Conservation (phyloP, 352 stramenopile genomes). For the Globisporangium alternatum region DNA sequence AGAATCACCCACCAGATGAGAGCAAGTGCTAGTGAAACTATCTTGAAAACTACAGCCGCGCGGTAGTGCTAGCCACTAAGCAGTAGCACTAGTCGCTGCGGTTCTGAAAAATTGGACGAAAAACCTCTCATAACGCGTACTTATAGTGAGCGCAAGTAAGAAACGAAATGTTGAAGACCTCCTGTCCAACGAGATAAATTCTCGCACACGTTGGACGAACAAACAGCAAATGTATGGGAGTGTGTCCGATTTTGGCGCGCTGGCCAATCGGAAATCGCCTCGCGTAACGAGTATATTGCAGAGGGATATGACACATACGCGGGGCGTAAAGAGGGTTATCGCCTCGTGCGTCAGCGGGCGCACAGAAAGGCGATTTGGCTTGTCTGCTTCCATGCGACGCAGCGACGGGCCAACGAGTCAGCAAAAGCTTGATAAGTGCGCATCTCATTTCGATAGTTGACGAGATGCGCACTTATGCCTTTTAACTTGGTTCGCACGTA, state of each 20-base stretch:
- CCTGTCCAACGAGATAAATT: no score
- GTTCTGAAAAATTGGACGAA: no score
- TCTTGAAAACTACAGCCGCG: no score
- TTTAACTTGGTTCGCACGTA: background rate
- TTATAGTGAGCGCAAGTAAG: no score
- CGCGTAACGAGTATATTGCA: background rate
- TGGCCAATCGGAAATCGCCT: background rate
- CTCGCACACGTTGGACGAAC: no score
- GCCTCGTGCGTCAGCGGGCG: background rate
- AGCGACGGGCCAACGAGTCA: constrained; percentile 15
- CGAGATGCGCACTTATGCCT: background rate
- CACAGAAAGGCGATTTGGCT: background rate
- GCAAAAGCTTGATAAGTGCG: constrained; percentile 5
- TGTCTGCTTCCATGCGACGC: background rate
- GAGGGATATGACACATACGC: background rate
- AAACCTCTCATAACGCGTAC: no score
- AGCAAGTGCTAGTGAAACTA: no score
- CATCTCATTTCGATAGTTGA: background rate
- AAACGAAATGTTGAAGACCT: no score
- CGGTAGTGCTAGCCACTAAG: no score
- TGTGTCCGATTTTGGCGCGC: no score
- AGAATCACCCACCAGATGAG: background rate
- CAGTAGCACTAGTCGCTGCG: no score
- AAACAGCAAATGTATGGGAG: background rate
- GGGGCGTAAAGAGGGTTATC: background rate